These are phyloP conservation scores for Forsythia viridissima DNA, from an alignment of 257 asterid species.

Conservation along the genomic window DNA sequence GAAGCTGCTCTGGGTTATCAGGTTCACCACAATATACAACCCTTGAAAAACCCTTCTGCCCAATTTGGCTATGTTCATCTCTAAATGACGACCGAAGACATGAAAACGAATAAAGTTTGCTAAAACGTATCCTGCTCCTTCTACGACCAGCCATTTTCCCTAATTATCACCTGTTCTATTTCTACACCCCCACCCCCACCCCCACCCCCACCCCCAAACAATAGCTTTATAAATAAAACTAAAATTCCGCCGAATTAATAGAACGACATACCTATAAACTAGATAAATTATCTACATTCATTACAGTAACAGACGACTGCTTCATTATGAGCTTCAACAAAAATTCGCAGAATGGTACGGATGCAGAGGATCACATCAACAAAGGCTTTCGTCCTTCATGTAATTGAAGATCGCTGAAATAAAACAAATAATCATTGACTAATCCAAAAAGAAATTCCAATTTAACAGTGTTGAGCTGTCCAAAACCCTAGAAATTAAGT, in stretches of 20 bases:
- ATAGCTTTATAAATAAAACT: not conserved
- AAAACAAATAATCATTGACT: constrained; percentile 4
- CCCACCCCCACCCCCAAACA: not conserved
- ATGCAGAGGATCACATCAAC: constrained; percentile 6
- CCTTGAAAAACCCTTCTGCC: constrained; percentile 83
- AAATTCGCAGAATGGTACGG: constrained; percentile 18
- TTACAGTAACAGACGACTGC: constrained; percentile 5
- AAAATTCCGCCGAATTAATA: not conserved
- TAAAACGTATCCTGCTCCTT: constrained; percentile 47
- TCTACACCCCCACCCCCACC: not conserved
- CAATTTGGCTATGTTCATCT: constrained; percentile 74
- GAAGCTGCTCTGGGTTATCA: constrained; percentile 60
- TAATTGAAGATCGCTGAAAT: constrained; percentile 9
- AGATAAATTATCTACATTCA: not conserved
- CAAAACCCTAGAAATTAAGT: constrained; percentile 31
- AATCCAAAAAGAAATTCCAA: constrained; percentile 5
- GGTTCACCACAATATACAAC: constrained; percentile 85
- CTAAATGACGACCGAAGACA: constrained; percentile 51
- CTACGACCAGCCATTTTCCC: constrained; percentile 49
- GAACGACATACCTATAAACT: not conserved
- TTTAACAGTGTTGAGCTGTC: constrained; percentile 22
- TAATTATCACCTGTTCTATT: not conserved
- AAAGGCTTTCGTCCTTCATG: constrained; percentile 3
- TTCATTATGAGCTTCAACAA: constrained; percentile 19
- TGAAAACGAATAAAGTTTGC: constrained; percentile 71